Evolutionary conservation across 176 grass and related monocot species (phyloP).

Genomic region (Puya raimondii): DNA sequence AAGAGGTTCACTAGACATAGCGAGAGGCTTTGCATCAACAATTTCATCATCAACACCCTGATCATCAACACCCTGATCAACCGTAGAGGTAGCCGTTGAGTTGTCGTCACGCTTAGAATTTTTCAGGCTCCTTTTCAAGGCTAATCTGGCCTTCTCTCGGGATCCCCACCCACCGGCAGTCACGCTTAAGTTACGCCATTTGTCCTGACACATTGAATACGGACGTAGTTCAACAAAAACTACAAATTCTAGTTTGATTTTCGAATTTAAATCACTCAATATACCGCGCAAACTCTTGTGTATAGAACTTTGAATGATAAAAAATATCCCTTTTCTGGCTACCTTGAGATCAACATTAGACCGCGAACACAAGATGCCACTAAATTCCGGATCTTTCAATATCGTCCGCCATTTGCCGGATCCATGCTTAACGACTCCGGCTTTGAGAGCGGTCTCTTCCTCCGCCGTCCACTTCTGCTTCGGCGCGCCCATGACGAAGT

Average conservation of each 20-base stretch:
- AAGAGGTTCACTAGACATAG: constrained; percentile 34
- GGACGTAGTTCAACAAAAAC: not conserved
- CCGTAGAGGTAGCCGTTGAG: constrained; percentile 31
- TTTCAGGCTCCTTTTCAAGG: constrained; percentile 49
- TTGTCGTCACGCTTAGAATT: constrained; percentile 26
- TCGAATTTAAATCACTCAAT: not conserved
- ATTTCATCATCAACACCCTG: constrained; percentile 24
- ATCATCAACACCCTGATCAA: constrained; percentile 15
- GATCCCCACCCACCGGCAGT: constrained; percentile 71
- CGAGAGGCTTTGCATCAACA: constrained; percentile 52
- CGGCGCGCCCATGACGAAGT: constrained; percentile 56
- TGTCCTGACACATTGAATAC: constrained; percentile 44
- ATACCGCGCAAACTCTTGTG: not conserved
- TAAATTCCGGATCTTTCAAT: constrained; percentile 85
- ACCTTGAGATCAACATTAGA: constrained; percentile 99
- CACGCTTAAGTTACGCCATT: constrained; percentile 89
- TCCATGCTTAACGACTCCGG: constrained; percentile 83
- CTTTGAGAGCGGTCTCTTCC: constrained; percentile 87
- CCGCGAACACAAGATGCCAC: constrained; percentile 39
- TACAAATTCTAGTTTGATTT: not conserved
- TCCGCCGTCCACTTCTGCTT: constrained; percentile 92
- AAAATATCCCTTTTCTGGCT: not conserved
- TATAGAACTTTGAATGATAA: not conserved
- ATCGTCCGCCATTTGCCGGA: constrained; percentile 91
- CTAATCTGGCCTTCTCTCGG: constrained; percentile 58